Conservation (phyloP, 371 early-diverging fungal species). For the Ecytonucleospora hepatopenaei region DNA sequence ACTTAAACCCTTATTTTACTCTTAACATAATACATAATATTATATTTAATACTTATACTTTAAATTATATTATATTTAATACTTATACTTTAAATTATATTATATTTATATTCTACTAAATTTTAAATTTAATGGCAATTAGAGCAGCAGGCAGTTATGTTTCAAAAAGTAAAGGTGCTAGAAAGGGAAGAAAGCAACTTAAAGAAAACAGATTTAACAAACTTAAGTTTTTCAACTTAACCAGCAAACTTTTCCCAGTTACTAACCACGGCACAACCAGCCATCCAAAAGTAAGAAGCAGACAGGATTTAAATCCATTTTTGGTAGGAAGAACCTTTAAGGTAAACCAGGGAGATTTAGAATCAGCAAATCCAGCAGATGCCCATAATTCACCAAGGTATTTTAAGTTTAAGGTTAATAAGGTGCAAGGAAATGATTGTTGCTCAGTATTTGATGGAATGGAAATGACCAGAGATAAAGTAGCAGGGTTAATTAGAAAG, state of each 20-base stretch:
- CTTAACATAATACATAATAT: too few species aligned
- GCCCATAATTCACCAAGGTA: constrained; percentile 88
- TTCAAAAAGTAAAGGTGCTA: constrained; percentile 34
- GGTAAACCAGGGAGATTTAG: constrained; percentile 86
- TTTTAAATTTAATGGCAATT: constrained; percentile 31
- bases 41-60: too few species aligned
- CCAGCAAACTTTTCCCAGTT: constrained; percentile 30
- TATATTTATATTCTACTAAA: too few species aligned
- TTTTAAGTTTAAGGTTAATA: constrained; percentile 88
- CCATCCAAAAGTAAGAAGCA: constrained; percentile 34
- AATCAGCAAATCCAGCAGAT: constrained; percentile 63
- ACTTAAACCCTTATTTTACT: neutral
- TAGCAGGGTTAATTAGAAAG: constrained; percentile 96
- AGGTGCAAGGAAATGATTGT: constrained; percentile 91
- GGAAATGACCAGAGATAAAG: constrained; percentile 97
- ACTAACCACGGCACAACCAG: constrained; percentile 44
- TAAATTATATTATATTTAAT: too few species aligned
- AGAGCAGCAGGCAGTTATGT: constrained; percentile 38
- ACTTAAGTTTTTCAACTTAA: constrained; percentile 52
- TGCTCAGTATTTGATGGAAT: constrained; percentile 98
- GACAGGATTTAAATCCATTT: constrained; percentile 30
- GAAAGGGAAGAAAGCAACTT: constrained; percentile 44
- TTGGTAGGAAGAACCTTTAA: constrained; percentile 90
- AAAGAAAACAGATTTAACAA: constrained; percentile 45
- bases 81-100: too few species aligned